Base-by-base conservation (phyloP, 2,329 filamentous ascomycete species). In the Rosellinia necatrix region DNA sequence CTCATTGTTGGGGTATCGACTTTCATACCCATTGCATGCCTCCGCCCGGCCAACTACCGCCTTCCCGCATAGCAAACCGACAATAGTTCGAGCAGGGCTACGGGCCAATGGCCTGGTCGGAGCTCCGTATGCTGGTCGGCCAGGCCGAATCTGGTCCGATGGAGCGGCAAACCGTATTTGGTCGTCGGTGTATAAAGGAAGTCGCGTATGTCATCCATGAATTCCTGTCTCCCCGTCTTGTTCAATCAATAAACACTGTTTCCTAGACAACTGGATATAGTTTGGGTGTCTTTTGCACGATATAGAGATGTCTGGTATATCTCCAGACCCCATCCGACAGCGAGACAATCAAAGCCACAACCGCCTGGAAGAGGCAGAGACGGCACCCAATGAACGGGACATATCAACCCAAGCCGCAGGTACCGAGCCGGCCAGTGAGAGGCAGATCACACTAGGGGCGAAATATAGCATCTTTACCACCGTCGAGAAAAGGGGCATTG, bases 401-500 rank as follows among this genome's bases (percentile, higher is more conserved):
- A 15, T 25, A 5, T 21, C 29, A 13, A 22, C 24, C 2, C 34
- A 38, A 10, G 17, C 17, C 4, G 6, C 30, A n/a, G 52, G 49
- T n/a, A 24, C 25, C 2, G 58, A 59, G 24, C 53, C 61, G 13
- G 43, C 52, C 3, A 57, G 48, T 12, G 61, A 64, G 21, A 27
- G 19, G 6, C 59, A 8, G 15, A 46, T 17, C 1, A 4, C 9
- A 24, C 2, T 17, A 5, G 44, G 47, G 21, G 22, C 49, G 7
- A 52, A 47, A 15, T 66, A 64, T 48, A 64, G 65, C 7, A 44
- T 61, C 46, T 71, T 70, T 61, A 67, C 67, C 3, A 53, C 56
- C 17, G 59, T 55, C 53, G 64, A 72, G 57, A 72, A 72, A 56
- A 61, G 59, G 29, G 53, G 56, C 13, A 69, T 72, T 21, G 68